Percentiles rank a stretch among this genome's conserved stretches.
These are phyloP conservation scores for Alternaria postmessia DNA, from an alignment of 2,329 filamentous ascomycete genomes.

Conservation along the genomic window DNA sequence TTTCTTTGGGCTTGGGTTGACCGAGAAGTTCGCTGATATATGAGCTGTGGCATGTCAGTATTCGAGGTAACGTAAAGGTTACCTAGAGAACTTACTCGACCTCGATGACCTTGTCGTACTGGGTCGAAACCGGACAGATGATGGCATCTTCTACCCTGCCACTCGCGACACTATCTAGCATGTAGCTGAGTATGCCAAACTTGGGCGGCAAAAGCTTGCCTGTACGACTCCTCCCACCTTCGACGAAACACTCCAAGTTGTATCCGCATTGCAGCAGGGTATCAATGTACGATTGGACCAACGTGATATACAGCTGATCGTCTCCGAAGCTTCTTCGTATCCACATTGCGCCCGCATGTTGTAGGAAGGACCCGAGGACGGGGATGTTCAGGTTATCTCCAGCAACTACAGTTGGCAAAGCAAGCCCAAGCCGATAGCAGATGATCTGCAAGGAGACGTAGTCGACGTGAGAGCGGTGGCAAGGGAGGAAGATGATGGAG, in stretches of 20 bases:
- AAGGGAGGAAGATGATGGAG: conserved; percentile 94
- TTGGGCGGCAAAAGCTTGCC: conserved; percentile 94
- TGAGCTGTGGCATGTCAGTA: conserved; percentile 58
- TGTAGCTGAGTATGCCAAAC: conserved; percentile 91
- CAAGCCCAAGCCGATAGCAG: conserved; percentile 90
- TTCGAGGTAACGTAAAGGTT: background rate
- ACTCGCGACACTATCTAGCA: conserved; percentile 88
- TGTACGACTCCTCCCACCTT: conserved; percentile 90
- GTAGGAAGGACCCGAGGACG: conserved; percentile 85
- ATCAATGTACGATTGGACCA: conserved; percentile 98
- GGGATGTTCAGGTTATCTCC: conserved; percentile 98
- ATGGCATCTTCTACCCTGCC: conserved; percentile 89
- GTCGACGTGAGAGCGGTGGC: conserved; percentile 93
- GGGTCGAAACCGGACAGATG: conserved; percentile 93
- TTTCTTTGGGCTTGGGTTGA: conserved; percentile 94
- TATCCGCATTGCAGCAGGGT: conserved; percentile 88
- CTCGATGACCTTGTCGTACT: conserved; percentile 99
- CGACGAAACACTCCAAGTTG: conserved; percentile 98
- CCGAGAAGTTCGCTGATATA: conserved; percentile 95
- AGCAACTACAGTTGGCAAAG: conserved; percentile 88
- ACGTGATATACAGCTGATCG: conserved; percentile 85
- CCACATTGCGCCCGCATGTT: conserved; percentile 96
- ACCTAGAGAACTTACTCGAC: conserved; percentile 58
- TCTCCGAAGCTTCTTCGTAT: conserved; percentile 92
- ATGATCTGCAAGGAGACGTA: conserved; percentile 95